Percentiles rank a stretch among this genome's conserved stretches.
These are phyloP conservation scores for Heracleum sosnowskyi DNA, from an alignment of 129 eudicot species.

Conservation along the genomic window DNA sequence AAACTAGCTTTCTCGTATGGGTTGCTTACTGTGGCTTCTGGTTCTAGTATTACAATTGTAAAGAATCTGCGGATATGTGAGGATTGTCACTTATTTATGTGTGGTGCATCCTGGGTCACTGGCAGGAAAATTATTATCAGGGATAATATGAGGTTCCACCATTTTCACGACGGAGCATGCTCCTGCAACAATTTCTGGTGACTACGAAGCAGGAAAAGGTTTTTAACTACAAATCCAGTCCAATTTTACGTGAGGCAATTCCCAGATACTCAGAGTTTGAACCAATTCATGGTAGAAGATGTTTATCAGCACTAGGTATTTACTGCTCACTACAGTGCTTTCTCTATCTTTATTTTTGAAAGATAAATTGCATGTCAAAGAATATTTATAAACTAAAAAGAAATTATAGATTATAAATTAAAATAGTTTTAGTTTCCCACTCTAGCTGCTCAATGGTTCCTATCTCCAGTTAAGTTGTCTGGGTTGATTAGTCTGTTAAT, in stretches of 20 bases:
- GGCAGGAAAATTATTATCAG: conserved; percentile 57
- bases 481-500: no score
- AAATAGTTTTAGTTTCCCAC: no score
- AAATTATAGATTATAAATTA: no score
- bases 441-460: no score
- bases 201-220: conserved; percentile 1
- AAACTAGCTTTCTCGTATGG: conserved; percentile 63
- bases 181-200: conserved; percentile 73
- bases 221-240: not conserved
- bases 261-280: not conserved
- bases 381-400: no score
- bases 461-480: no score
- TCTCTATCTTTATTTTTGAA: not conserved
- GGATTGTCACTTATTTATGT: conserved; percentile 64
- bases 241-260: no score
- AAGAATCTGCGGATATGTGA: conserved; percentile 67
- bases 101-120: conserved; percentile 44
- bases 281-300: not conserved
- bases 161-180: conserved; percentile 44
- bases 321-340: not conserved
- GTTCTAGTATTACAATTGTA: conserved; percentile 41
- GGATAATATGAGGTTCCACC: conserved; percentile 71
- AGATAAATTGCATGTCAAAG: not conserved
- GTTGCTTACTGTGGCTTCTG: conserved; percentile 24
- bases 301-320: not conserved